phyloP scores from a whole-genome alignment of 345 rosid species.

The Eucalyptus victrix region DNA sequence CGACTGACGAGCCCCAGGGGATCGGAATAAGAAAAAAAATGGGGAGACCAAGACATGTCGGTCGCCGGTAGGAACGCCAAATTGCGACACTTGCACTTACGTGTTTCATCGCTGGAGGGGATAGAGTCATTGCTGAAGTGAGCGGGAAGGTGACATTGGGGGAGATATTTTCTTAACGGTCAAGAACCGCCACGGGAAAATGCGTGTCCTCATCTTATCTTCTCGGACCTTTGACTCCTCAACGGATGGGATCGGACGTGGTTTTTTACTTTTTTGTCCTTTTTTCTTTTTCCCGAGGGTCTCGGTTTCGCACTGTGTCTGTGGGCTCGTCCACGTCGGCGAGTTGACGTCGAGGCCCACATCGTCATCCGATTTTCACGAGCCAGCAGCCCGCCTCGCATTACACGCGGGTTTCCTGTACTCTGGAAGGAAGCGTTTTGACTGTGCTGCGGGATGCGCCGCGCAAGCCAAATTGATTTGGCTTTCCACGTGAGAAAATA shows the following conservation, averaged over 20 bases:
- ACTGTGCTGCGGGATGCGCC: background rate
- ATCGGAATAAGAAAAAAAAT: background rate
- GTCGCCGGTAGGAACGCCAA: background rate
- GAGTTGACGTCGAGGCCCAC: background rate
- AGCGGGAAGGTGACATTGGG: background rate
- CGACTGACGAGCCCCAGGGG: background rate
- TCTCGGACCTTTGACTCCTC: background rate
- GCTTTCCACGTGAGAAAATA: background rate
- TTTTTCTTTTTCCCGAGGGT: background rate
- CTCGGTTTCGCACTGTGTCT: background rate
- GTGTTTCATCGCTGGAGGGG: background rate
- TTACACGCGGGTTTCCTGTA: background rate
- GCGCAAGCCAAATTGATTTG: background rate
- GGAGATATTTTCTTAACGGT: background rate
- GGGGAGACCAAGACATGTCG: background rate
- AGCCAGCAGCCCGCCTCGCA: background rate
- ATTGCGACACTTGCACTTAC: background rate
- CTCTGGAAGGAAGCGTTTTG: background rate
- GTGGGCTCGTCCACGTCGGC: background rate
- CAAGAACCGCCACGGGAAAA: background rate
- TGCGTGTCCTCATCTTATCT: background rate
- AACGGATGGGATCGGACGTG: background rate
- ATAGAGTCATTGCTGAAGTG: background rate
- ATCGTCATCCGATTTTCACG: background rate
- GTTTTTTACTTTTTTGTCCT: background rate